A percentile compares a stretch with the other conserved stretches of the same genome.
phyloP scores from a whole-genome alignment of 2,329 filamentous ascomycete species.

The Domatiomyces catenatus region DNA sequence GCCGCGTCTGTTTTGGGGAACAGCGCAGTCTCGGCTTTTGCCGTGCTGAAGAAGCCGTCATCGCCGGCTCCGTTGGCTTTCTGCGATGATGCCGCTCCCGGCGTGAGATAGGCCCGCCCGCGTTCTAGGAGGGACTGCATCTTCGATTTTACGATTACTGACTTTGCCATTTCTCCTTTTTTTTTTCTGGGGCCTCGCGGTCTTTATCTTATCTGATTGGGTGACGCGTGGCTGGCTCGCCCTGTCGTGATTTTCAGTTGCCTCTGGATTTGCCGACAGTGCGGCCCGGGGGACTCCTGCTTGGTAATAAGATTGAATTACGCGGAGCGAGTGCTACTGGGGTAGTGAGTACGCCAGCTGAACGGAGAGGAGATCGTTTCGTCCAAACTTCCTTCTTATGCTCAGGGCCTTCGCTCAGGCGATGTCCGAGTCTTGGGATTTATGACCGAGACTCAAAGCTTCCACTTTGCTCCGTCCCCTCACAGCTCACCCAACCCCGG shows the following conservation, averaged over 20 bases:
- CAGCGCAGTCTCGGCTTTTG: slow-evolving; percentile 37
- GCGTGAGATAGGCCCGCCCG: slow-evolving; percentile 3
- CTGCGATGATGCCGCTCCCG: slow-evolving; percentile 2
- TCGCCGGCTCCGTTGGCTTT: slow-evolving; percentile 12
- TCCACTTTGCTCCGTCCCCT: no score
- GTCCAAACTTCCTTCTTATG: background rate
- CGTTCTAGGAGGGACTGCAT: slow-evolving; percentile 6
- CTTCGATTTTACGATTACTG: background rate
- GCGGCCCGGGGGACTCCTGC: no score
- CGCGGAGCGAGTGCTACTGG: no score
- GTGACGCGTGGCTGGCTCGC: no score
- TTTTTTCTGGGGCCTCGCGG: background rate
- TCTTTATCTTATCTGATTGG: background rate
- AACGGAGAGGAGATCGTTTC: no score
- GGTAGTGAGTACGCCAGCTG: no score
- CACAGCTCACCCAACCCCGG: background rate
- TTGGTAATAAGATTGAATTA: no score
- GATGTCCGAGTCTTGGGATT: background rate
- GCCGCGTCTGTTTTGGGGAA: slow-evolving; percentile 62
- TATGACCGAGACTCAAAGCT: background rate
- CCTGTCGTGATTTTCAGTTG: background rate
- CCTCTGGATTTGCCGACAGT: background rate
- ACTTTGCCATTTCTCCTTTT: background rate
- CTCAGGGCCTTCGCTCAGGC: no score
- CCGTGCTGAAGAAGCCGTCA: slow-evolving; percentile 35